phyloP scores from a whole-genome alignment of 225 moss, liverwort and hornwort genomes.

The Polytrichum commune region DNA sequence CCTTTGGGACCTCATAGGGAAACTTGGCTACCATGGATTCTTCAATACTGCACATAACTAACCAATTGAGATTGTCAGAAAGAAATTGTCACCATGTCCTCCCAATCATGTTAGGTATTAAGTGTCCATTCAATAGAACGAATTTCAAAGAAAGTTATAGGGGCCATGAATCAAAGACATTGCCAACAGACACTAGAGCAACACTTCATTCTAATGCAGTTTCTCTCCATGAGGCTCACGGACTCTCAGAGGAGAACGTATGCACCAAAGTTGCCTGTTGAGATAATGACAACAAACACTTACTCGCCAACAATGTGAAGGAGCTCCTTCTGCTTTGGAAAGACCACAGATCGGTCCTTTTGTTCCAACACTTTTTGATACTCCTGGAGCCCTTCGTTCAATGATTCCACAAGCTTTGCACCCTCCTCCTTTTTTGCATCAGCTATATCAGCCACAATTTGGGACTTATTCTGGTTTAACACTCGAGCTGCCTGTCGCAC shows the following conservation, averaged over 20 bases:
- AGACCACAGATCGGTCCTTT: constrained; percentile 71
- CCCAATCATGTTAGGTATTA: not conserved
- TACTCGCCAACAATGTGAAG: constrained; percentile 82
- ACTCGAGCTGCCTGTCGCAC: constrained; percentile 79
- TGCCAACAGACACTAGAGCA: too few relatives aligned
- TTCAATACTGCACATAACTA: constrained; percentile 65
- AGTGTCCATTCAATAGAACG: too few relatives aligned
- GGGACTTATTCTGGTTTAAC: constrained; percentile 71
- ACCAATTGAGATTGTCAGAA: not conserved
- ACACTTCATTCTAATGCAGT: too few relatives aligned
- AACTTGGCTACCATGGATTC: constrained; percentile 85
- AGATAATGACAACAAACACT: constrained; percentile 29
- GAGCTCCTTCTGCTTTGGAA: constrained; percentile 79
- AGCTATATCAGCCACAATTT: constrained; percentile 65
- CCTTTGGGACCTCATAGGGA: constrained; percentile 72
- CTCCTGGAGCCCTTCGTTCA: constrained; percentile 68
- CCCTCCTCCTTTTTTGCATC: constrained; percentile 63
- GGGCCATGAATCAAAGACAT: too few relatives aligned
- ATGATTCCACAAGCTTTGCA: constrained; percentile 44
- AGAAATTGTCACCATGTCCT: not conserved
- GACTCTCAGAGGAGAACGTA: too few relatives aligned
- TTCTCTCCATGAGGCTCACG: too few relatives aligned
- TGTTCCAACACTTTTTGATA: constrained; percentile 59
- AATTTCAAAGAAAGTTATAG: too few relatives aligned
- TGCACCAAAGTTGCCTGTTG: too few relatives aligned